Evolutionary conservation across 495 filamentous ascomycete genomes (phyloP), one percentile per base, ranked within the genome.

Genomic region (Trichoderma reesei): DNA sequence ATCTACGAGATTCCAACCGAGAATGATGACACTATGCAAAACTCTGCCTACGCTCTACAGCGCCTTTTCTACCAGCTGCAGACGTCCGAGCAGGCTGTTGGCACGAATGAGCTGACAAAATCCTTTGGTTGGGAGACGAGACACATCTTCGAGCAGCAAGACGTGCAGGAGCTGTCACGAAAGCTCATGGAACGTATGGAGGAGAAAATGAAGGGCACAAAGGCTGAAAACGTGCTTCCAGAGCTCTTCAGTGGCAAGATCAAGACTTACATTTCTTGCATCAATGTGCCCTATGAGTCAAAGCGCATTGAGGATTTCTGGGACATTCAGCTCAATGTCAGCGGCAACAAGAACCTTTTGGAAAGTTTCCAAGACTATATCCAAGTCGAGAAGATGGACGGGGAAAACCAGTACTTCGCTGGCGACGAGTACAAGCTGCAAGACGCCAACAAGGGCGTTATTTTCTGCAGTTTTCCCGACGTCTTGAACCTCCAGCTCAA

Each of bases 71-170:
- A 95, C 68, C 90, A 90, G 63, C 80, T 99, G 18, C 94, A 99
- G 73, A 94, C 89, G 11, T 90, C 82, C 63, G 84, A 86, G 41
- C 72, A 76, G 37, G 90, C 95, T 2, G 93, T 99, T 0, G 85
- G 89, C 1, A 99, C 94, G 5, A 88, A 86, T 48, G 94, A 99
- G 70, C 85, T 99, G 18, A 99, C 94, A 0, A 85, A 85, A 64
- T 96, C 95, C 0, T 99, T 99, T 75, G 94, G 94, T 37, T 99
- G 94, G 94, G 93, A 99, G 68, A 93, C 92, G 0, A 86, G 89
- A 66, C 93, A 99, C 72, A 96, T 97, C 39, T 99, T 99, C 74
- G 95, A 96, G 72, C 94, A 99, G 72, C 94, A 99, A 77, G 94
- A 99, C 75, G 94, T 99, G 8, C 94, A 99, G 71, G 94, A 99